Conservation (phyloP, 2,329 filamentous ascomycete genomes). For the Curvularia hawaiiensis region DNA sequence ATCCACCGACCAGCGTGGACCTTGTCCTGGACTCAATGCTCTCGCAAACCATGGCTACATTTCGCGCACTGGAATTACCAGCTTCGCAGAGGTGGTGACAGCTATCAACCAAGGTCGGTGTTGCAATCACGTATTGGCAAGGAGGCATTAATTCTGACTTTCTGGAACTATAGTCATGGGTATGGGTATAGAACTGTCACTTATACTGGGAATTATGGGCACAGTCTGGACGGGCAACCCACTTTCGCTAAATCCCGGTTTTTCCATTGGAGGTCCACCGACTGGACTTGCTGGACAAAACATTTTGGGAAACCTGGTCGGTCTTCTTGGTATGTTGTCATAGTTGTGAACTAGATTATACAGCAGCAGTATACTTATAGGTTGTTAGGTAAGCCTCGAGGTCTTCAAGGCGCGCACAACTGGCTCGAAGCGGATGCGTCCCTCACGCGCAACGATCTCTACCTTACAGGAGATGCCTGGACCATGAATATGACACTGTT, state of each 20-base stretch:
- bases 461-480: slow-evolving; percentile 46
- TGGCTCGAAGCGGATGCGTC: slow-evolving; percentile 51
- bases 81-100: slow-evolving; percentile 50
- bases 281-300: slow-evolving; percentile 43
- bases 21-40: slow-evolving; percentile 50
- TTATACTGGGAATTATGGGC: slow-evolving; percentile 51
- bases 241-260: slow-evolving; percentile 55
- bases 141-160: background rate
- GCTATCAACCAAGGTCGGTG: slow-evolving; percentile 47
- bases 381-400: slow-evolving; percentile 46
- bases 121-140: background rate
- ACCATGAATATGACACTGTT: slow-evolving; percentile 52
- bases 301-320: slow-evolving; percentile 51
- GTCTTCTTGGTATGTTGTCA: slow-evolving; percentile 49
- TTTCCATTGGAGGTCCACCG: slow-evolving; percentile 55
- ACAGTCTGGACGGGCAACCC: slow-evolving; percentile 58
- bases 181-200: slow-evolving; percentile 53
- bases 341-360: slow-evolving; percentile 14
- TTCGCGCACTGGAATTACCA: slow-evolving; percentile 45
- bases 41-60: slow-evolving; percentile 48
- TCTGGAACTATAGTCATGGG: slow-evolving; percentile 42
- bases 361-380: slow-evolving; percentile 22
- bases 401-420: slow-evolving; percentile 53
- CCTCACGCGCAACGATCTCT: slow-evolving; percentile 52
- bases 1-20: slow-evolving; percentile 49